Evolutionary conservation across 2,329 filamentous ascomycete genomes (phyloP).

Genomic region (Sphaceloma murrayae): DNA sequence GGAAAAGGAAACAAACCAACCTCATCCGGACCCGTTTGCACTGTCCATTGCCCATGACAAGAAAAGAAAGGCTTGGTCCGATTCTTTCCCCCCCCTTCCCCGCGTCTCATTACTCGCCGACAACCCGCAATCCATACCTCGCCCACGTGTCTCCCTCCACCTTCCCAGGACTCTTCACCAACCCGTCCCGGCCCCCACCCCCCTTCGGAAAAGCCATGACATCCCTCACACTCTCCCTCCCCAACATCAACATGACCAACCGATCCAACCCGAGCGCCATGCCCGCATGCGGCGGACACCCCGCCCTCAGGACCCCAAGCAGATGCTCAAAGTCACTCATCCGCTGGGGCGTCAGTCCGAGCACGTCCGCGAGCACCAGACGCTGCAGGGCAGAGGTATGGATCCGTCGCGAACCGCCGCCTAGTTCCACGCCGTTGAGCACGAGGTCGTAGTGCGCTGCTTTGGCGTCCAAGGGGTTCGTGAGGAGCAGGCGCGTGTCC

Average conservation of each 20-base stretch:
- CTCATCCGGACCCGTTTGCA: no score
- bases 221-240: constrained; percentile 69
- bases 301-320: constrained; percentile 68
- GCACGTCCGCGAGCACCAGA: constrained; percentile 71
- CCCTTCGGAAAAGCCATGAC: constrained; percentile 97
- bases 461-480: constrained; percentile 59
- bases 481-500: constrained; percentile 64
- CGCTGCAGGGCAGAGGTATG: constrained; percentile 76
- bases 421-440: constrained; percentile 87
- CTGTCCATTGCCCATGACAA: no score
- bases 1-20: no score
- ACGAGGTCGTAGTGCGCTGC: constrained; percentile 95
- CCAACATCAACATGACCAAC: constrained; percentile 68
- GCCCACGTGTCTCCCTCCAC: constrained; percentile 52
- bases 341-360: constrained; percentile 63
- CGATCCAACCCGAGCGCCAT: constrained; percentile 90
- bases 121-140: constrained; percentile 48
- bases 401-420: constrained; percentile 86
- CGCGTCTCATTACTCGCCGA: no score
- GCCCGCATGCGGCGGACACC: constrained; percentile 90
- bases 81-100: neutral
- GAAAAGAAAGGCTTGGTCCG: neutral
- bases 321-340: constrained; percentile 79
- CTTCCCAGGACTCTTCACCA: constrained; percentile 66
- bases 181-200: constrained; percentile 74